Evolutionary conservation across 2,329 filamentous ascomycete species (phyloP), one percentile per base, ranked within the genome.

Genomic region (Sporothrix luriei): DNA sequence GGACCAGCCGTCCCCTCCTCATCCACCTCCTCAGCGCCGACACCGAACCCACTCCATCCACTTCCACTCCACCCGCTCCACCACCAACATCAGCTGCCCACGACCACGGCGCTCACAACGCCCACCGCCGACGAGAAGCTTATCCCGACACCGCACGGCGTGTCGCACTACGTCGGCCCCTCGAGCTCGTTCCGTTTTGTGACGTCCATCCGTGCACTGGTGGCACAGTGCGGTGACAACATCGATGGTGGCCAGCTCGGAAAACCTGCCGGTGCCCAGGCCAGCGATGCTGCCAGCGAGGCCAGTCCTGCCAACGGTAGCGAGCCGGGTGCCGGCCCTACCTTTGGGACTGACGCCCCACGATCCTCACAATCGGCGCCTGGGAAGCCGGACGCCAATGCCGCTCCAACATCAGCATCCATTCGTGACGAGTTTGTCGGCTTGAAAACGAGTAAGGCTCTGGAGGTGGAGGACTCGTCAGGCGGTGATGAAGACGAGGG

Each of bases 181-280:
- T 73, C 72, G 6, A 73, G 72, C 51, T 73, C 72, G 33, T 73
- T 73, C 66, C 64, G 70, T 7, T 73, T 73, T 43, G 69, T 73
- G 19, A 72, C 68, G 16, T 70, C 71, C 3, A 73, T 73, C 52
- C 72, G 72, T 0, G 66, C 61, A 7, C 69, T 73, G 2, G 71
- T 73, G 0, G 72, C 72, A 10, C 65, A 71, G 68, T 72, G 69
- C 29, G 71, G 68, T 29, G 61, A 71, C 49, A 69, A 33, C 52
- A 68, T 71, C 33, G 33, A 7, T 16, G 65, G 49, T n/a, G 51
- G 29, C 24, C 40, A 52, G 13, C 59, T 43, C n/a, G 51, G 14
- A n/a, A 59, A 48, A 21, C 57, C 29, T 38, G 21, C 14, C 19
- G 40, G 49, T 10, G 48, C 40, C 13, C 26, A 19, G 19, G 52